Conservation (phyloP, 768 basidiomycete species). For the Kondoa subrosea region DNA sequence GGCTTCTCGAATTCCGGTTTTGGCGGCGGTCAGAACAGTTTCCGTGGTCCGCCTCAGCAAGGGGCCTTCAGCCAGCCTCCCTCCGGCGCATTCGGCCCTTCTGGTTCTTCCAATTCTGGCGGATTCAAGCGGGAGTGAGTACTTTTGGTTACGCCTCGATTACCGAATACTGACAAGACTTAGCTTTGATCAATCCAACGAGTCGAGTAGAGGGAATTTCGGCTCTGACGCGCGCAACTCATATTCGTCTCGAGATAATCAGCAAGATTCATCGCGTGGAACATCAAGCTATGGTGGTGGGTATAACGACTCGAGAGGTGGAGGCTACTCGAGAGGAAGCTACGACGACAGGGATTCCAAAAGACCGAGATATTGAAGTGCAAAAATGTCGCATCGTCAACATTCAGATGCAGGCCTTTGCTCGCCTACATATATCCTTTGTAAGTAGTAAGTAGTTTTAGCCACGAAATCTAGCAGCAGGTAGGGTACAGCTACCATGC, state of each 20-base stretch:
- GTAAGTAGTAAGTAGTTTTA: no score
- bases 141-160: not conserved
- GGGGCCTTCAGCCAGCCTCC: not conserved
- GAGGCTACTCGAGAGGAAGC: not conserved
- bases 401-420: no score
- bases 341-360: conserved; percentile 17
- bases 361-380: conserved; percentile 8
- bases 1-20: not conserved
- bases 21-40: no score
- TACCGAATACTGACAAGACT: no score
- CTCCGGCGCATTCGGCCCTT: not conserved
- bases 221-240: not conserved
- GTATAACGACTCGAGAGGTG: conserved; percentile 5
- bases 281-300: not conserved
- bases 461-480: no score
- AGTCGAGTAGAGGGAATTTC: not conserved
- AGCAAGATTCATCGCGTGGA: not conserved
- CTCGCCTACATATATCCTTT: no score
- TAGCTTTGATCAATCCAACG: no score
- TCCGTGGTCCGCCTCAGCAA: not conserved
- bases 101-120: no score
- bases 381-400: not conserved
- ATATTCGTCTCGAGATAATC: not conserved
- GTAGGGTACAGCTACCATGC: no score
- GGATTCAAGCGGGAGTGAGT: conserved; percentile 10